These are phyloP conservation scores for Rhodotorula graminis DNA, from an alignment of 768 basidiomycete species.

Conservation along the genomic window DNA sequence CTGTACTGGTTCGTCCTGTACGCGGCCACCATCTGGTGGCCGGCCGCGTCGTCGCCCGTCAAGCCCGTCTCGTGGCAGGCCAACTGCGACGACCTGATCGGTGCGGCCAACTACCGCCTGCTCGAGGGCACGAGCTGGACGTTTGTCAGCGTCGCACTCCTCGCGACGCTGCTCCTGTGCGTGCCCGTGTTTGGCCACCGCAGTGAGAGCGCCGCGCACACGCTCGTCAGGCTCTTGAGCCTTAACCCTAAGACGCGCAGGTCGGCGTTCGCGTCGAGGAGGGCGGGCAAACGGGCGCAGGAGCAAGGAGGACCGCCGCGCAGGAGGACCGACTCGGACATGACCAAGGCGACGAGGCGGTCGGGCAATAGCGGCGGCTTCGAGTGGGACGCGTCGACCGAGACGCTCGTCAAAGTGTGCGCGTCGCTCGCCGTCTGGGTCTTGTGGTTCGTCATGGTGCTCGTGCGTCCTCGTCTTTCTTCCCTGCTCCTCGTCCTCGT, in stretches of 20 bases:
- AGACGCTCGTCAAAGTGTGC: neutral
- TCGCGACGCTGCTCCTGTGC: neutral
- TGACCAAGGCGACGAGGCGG: neutral
- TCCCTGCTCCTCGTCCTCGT: too few species aligned
- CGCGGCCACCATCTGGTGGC: conserved; percentile 7
- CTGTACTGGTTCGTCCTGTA: conserved; percentile 5
- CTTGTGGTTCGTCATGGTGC: neutral
- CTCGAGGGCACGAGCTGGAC: neutral
- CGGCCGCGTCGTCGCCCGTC: neutral
- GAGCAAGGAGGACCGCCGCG: too few species aligned
- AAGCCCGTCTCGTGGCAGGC: neutral
- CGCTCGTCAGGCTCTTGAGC: neutral
- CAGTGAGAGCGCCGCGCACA: conserved; percentile 4
- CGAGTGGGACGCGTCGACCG: neutral
- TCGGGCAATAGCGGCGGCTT: too few species aligned
- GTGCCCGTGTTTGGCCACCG: neutral
- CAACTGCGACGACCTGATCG: conserved; percentile 6
- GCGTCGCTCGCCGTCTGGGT: neutral
- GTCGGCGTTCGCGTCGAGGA: too few species aligned
- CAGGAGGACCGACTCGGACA: neutral
- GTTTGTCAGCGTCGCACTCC: neutral
- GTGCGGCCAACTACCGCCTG: neutral
- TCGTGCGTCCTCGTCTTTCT: neutral
- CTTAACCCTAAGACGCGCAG: neutral
- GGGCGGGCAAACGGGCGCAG: too few species aligned